phyloP scores from a whole-genome alignment of 2,329 filamentous ascomycete genomes.

The Talaromyces sp. region DNA sequence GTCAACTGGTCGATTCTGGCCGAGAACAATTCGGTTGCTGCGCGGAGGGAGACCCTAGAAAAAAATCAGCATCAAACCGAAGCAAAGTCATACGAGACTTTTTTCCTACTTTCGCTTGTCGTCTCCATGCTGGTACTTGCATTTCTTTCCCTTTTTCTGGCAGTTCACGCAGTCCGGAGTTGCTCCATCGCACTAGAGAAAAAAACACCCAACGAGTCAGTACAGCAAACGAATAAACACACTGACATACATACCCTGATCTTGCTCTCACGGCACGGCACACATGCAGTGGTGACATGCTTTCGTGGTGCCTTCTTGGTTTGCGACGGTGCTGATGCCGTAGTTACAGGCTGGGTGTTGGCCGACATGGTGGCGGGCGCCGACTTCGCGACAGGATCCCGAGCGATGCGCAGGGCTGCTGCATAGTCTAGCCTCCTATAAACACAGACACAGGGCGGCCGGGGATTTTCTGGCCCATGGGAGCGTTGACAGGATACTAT shows the following conservation, averaged over 20 bases:
- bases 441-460: background rate
- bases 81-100: background rate
- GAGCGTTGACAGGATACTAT: background rate
- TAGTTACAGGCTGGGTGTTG: background rate
- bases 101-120: constrained; percentile 36
- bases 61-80: background rate
- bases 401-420: background rate
- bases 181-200: constrained; percentile 32
- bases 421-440: background rate
- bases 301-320: constrained; percentile 32
- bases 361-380: constrained; percentile 10
- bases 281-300: constrained; percentile 43
- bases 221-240: background rate
- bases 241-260: constrained; percentile 31
- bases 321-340: constrained; percentile 18
- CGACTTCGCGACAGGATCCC: background rate
- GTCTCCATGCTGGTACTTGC: constrained; percentile 36
- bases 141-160: constrained; percentile 33
- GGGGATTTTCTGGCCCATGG: background rate
- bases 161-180: constrained; percentile 36
- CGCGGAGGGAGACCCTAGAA: constrained; percentile 30
- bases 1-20: constrained; percentile 34
- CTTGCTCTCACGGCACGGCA: constrained; percentile 43
- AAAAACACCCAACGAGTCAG: background rate
- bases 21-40: constrained; percentile 33